Conservation (phyloP, 768 basidiomycete genomes). For the Lentinula sp. region DNA sequence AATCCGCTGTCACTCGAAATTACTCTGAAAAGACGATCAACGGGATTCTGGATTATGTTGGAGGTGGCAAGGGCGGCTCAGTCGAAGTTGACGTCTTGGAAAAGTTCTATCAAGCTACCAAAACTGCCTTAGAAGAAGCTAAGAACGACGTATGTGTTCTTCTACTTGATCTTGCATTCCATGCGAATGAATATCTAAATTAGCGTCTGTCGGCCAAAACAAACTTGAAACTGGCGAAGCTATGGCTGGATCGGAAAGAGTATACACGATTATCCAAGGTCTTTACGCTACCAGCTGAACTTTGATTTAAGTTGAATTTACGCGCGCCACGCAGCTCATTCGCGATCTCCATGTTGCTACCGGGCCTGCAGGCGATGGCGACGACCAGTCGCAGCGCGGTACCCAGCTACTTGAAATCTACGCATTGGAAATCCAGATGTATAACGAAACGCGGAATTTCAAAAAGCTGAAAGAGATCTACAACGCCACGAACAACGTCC, state of each 20-base stretch:
- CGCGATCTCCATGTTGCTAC: conserved; percentile 71
- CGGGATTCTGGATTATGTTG: conserved; percentile 95
- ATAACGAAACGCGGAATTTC: conserved; percentile 92
- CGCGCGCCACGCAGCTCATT: conserved; percentile 49
- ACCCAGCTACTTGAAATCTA: conserved; percentile 96
- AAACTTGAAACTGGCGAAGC: conserved; percentile 92
- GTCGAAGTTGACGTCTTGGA: conserved; percentile 86
- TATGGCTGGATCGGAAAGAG: conserved; percentile 96
- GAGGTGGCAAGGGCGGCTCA: conserved; percentile 74
- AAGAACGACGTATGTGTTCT: conserved; percentile 79
- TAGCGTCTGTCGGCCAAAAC: conserved; percentile 93
- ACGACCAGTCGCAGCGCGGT: conserved; percentile 82
- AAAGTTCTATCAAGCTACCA: conserved; percentile 92
- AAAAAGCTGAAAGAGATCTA: conserved; percentile 99
- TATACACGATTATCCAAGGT: conserved; percentile 81
- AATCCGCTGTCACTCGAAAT: conserved; percentile 90
- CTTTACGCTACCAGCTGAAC: conserved; percentile 6
- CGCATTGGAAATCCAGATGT: conserved; percentile 99
- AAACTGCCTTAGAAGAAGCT: conserved; percentile 83
- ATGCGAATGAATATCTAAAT: neutral
- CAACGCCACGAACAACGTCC: conserved; percentile 87
- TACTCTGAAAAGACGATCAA: conserved; percentile 99
- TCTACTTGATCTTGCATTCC: neutral
- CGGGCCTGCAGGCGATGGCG: conserved; percentile 52
- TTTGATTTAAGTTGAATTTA: neutral